A percentile compares a stretch with the other conserved stretches of the same genome.
Evolutionary conservation across 495 filamentous ascomycete genomes (phyloP).

Genomic region (Letharia columbiana): DNA sequence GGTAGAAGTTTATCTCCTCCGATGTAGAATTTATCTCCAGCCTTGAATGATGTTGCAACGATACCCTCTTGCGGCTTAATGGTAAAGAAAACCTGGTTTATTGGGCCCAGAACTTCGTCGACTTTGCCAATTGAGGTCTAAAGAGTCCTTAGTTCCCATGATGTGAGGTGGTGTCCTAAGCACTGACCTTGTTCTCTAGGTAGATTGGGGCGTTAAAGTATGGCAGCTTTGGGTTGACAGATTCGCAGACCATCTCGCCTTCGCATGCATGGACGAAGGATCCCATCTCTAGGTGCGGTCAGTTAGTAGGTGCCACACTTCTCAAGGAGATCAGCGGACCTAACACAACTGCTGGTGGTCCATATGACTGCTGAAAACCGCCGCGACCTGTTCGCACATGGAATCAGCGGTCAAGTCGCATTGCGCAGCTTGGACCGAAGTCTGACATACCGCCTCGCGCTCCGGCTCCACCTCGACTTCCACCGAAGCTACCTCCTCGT

Average conservation of each 20-base stretch:
- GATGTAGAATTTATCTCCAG: constrained; percentile 95
- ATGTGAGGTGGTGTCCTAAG: neutral
- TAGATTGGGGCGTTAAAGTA: constrained; percentile 99
- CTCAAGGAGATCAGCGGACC: constrained; percentile 36
- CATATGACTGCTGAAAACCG: constrained; percentile 54
- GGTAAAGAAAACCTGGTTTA: constrained; percentile 97
- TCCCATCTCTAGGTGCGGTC: constrained; percentile 65
- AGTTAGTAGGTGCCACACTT: constrained; percentile 22
- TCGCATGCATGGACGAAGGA: constrained; percentile 87
- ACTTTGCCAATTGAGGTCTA: constrained; percentile 53
- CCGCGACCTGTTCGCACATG: constrained; percentile 42
- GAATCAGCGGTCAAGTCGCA: neutral
- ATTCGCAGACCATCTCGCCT: constrained; percentile 93
- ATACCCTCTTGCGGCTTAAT: constrained; percentile 95
- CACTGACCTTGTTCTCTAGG: constrained; percentile 85
- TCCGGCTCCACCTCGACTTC: constrained; percentile 44
- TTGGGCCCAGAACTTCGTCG: constrained; percentile 69
- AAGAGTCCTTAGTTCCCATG: neutral
- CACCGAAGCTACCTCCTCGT: constrained; percentile 36
- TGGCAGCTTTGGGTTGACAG: constrained; percentile 87
- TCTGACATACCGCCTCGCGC: constrained; percentile 31
- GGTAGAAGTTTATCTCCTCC: constrained; percentile 89
- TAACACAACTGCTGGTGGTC: constrained; percentile 57
- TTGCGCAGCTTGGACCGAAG: neutral
- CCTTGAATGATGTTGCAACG: constrained; percentile 85